Conservation (phyloP, 306 rosid species). For the Lathyrus oleraceus region DNA sequence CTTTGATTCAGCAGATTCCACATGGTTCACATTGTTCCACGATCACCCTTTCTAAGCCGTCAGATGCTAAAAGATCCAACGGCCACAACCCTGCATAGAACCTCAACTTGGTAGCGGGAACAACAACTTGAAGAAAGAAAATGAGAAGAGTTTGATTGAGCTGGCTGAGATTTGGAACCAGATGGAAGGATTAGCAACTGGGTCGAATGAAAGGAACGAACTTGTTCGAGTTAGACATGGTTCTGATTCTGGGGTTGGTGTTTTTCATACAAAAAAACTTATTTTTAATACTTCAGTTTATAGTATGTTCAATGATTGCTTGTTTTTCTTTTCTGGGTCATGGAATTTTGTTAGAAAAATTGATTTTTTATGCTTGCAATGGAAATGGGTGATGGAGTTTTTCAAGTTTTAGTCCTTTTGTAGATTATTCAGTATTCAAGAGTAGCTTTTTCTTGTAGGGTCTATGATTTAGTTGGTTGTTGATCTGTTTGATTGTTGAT, state of each 20-base stretch:
- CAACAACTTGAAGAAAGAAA: slow-evolving; percentile 14
- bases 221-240: slow-evolving; percentile 79
- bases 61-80: slow-evolving; percentile 36
- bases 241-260: slow-evolving; percentile 76
- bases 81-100: slow-evolving; percentile 12
- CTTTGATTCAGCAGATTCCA: slow-evolving; percentile 59
- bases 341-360: slow-evolving; percentile 4
- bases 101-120: slow-evolving; percentile 40
- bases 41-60: slow-evolving; percentile 33
- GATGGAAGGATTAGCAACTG: slow-evolving; percentile 89
- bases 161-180: slow-evolving; percentile 46
- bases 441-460: not conserved
- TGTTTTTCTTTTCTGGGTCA: not conserved
- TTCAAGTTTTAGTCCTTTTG: not conserved
- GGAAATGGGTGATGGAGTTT: slow-evolving; percentile 25
- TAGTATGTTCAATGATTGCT: not conserved
- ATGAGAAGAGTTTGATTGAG: slow-evolving; percentile 41
- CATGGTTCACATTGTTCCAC: slow-evolving; percentile 68
- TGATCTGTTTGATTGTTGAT: slow-evolving; percentile 19
- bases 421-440: not conserved
- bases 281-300: not conserved
- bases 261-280: slow-evolving; percentile 4
- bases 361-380: slow-evolving; percentile 29
- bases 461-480: slow-evolving; percentile 8
- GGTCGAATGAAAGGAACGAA: slow-evolving; percentile 81